Percentiles rank a stretch among this genome's conserved stretches.
Evolutionary conservation across 2,329 filamentous ascomycete genomes (phyloP).

Genomic region (Parastagonospora avenae): DNA sequence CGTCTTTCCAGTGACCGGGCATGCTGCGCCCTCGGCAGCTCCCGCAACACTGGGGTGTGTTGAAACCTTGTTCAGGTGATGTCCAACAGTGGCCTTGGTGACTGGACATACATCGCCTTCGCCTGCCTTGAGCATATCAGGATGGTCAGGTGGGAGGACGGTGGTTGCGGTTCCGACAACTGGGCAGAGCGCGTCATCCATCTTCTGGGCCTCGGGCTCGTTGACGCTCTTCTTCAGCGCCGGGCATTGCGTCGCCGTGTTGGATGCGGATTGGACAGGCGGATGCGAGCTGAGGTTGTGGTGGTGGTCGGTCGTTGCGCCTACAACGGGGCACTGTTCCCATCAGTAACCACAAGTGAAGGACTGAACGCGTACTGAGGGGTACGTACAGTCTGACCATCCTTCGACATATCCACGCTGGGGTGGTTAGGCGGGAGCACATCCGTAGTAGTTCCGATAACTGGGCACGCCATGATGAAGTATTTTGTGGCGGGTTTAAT

Average conservation of each 20-base stretch:
- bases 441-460: conserved; percentile 51
- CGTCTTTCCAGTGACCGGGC: conserved; percentile 49
- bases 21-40: conserved; percentile 46
- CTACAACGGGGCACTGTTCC: conserved; percentile 50
- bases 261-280: conserved; percentile 34
- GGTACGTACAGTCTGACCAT: conserved; percentile 41
- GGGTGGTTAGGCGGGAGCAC: conserved; percentile 53
- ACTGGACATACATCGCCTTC: conserved; percentile 49
- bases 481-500: background rate
- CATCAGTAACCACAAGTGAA: too few species aligned
- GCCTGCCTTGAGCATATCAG: conserved; percentile 45
- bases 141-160: conserved; percentile 51
- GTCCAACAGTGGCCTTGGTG: conserved; percentile 52
- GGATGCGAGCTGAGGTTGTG: conserved; percentile 51
- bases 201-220: conserved; percentile 41
- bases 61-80: conserved; percentile 51
- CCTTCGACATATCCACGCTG: conserved; percentile 44
- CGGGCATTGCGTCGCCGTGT: conserved; percentile 47
- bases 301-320: conserved; percentile 53
- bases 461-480: conserved; percentile 37
- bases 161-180: conserved; percentile 51
- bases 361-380: background rate
- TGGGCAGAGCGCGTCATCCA: conserved; percentile 52
- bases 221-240: conserved; percentile 48
- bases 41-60: conserved; percentile 48